phyloP scores from a whole-genome alignment of 2,329 filamentous ascomycete genomes.

The Fusarium camptoceras region DNA sequence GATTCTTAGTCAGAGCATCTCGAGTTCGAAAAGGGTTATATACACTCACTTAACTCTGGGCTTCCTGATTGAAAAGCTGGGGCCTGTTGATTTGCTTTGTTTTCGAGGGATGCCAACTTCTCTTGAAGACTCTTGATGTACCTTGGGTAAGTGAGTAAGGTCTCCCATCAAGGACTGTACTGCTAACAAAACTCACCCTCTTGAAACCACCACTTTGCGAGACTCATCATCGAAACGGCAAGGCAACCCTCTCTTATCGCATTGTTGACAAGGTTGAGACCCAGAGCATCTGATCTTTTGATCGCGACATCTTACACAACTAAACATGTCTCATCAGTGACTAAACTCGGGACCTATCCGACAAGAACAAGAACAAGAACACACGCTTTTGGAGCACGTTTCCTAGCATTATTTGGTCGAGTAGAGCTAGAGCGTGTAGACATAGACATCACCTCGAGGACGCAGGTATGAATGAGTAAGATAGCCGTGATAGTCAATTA shows the following conservation, averaged over 20 bases:
- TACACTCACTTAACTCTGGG: constrained; percentile 1
- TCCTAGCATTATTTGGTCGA: constrained; percentile 27
- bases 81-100: not conserved
- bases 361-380: constrained; percentile 8
- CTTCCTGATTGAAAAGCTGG: not conserved
- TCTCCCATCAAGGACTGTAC: not conserved
- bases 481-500: not conserved
- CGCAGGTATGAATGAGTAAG: not conserved
- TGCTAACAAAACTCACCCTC: not conserved
- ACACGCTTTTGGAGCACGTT: constrained; percentile 34
- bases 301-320: constrained; percentile 36
- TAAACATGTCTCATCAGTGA: constrained; percentile 1
- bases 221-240: constrained; percentile 33
- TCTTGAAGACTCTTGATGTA: constrained; percentile 33
- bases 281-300: constrained; percentile 39
- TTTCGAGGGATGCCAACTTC: constrained; percentile 21
- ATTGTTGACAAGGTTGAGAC: constrained; percentile 31
- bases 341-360: no score
- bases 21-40: not conserved
- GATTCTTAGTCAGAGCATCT: not conserved
- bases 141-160: constrained; percentile 3
- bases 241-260: constrained; percentile 22
- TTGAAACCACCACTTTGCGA: constrained; percentile 36
- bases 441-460: constrained; percentile 12
- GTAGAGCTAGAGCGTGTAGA: constrained; percentile 11